phyloP scores from a whole-genome alignment of 345 rosid genomes.

The Acer campestre region DNA sequence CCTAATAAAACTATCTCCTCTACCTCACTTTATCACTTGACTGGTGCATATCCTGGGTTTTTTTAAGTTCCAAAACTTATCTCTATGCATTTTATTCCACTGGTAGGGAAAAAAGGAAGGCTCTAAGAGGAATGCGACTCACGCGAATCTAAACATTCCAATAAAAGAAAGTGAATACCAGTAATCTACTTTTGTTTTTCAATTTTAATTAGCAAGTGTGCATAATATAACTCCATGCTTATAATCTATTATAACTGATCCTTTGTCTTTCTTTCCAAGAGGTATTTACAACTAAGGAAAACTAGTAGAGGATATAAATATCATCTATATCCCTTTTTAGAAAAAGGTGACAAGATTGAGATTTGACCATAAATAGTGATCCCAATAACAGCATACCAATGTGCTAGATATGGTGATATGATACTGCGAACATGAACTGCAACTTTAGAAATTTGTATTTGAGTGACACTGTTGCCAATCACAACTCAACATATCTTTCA shows the following conservation, averaged over 20 bases:
- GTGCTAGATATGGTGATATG: neutral
- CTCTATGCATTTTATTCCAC: neutral
- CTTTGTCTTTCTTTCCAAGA: neutral
- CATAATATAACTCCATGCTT: neutral
- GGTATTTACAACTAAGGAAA: neutral
- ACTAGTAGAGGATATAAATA: neutral
- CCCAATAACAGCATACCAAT: neutral
- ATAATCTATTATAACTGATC: neutral
- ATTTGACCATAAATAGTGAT: neutral
- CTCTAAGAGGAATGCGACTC: neutral
- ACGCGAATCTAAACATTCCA: neutral
- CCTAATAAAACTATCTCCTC: neutral
- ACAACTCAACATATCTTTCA: neutral
- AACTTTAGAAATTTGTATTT: neutral
- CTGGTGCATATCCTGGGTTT: neutral
- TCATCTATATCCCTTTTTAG: neutral
- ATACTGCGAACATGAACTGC: neutral
- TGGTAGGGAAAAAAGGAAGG: neutral
- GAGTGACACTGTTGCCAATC: neutral
- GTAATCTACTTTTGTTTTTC: neutral
- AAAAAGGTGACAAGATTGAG: neutral
- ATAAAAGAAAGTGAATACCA: neutral
- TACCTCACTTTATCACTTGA: neutral
- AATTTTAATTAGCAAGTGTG: neutral
- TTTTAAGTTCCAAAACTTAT: neutral